These are phyloP conservation scores for Citrullus amarus DNA, from an alignment of 306 rosid genomes.

Conservation along the genomic window DNA sequence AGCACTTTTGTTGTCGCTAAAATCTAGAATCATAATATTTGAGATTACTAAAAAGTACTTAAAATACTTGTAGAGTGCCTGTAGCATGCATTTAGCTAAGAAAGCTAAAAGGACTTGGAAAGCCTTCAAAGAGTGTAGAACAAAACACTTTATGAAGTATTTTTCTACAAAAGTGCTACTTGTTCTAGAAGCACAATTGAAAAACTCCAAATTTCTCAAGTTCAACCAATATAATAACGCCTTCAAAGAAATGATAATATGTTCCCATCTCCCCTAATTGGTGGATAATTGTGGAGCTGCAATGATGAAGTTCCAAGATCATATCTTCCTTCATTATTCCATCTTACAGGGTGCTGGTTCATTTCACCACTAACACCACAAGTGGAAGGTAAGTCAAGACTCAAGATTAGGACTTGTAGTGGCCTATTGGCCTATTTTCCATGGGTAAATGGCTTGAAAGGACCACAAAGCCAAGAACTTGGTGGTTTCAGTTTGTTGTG, in stretches of 20 bases:
- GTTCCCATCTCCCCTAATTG: not conserved
- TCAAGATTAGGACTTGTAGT: not conserved
- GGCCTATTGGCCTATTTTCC: not conserved
- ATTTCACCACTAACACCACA: not conserved
- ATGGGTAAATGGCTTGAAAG: not conserved
- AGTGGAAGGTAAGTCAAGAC: conserved; percentile 1
- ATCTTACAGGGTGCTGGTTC: conserved; percentile 1
- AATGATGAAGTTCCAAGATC: not conserved
- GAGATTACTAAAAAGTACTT: not conserved
- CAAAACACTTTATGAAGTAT: not conserved
- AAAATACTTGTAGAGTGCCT: not conserved
- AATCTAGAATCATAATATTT: too few species aligned
- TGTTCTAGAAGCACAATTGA: not conserved
- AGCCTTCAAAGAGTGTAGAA: not conserved
- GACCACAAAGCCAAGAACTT: not conserved
- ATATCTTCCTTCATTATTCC: not conserved
- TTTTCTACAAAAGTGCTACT: not conserved
- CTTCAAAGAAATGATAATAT: not conserved
- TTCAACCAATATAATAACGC: not conserved
- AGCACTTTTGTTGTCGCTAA: not conserved
- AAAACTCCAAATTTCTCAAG: not conserved
- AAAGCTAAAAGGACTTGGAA: not conserved
- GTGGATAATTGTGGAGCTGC: conserved; percentile 1
- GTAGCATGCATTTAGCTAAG: not conserved
- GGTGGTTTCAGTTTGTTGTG: not conserved